Base-by-base conservation (phyloP, 1,284 basidiomycete genomes). In the Puccinia polysora region DNA sequence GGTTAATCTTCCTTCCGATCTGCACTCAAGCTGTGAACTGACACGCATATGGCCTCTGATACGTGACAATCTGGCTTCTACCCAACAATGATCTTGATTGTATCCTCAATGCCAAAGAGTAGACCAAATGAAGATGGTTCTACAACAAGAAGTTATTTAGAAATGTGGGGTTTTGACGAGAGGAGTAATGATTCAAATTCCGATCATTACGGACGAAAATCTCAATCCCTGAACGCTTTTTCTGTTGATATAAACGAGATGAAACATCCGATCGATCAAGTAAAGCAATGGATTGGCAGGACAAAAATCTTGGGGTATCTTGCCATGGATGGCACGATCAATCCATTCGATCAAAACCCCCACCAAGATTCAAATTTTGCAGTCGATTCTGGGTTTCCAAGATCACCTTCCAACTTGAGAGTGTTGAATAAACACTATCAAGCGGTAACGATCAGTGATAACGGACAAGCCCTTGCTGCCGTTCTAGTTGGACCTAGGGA, bases 241-340 rank as follows among this genome's bases (percentile, higher is more conserved):
- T n/a, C n/a, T n/a, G 45, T 15, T 47, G 45, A 15, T 14, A 20
- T 47, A 15, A 14, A 23, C 28, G 25, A 14, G 25, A 30, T n/a
- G n/a, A n/a, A n/a, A n/a, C 50, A 55, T 30, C 52, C 34, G 40
- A 2, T 55, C 10, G 20, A 47, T 25, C 38, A 69, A 30, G 43
- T 69, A n/a, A 69, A 59, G 23, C 55, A 60, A 59, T 69, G 67
- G 67, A 34, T 69, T 25, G 67, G 67, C 2, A 47, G 43, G 52
- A 34, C 40, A 5, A 47, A 50, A 50, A 47, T 60, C 23, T 45
- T 69, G 30, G 67, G 67, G 8, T 69, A 69, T 60, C 53, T 59
- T 40, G 53, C 53, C 20, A 59, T 8, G 10, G 67, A 60, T 23
- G 67, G 67, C 18, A 58, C 40, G 14, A 47, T 69, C 28, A 40